These are phyloP conservation scores for Lepidopterella palustris DNA, from an alignment of 495 filamentous ascomycete genomes.

Conservation along the genomic window DNA sequence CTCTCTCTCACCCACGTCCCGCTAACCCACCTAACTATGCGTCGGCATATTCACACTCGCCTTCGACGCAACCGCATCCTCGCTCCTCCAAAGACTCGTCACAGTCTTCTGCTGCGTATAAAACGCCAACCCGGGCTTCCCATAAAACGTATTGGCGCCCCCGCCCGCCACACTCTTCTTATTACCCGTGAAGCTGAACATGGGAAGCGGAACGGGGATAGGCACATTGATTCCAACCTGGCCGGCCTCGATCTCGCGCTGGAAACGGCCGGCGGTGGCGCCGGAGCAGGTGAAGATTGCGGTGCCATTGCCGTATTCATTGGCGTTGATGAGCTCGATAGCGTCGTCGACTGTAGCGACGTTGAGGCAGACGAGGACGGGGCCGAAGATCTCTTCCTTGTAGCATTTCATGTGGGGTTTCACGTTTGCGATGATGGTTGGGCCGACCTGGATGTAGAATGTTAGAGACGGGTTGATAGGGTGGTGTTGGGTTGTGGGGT, in stretches of 20 bases:
- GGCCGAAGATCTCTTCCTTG: conserved; percentile 94
- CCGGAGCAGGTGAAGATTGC: conserved; percentile 63
- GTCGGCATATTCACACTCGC: conserved; percentile 93
- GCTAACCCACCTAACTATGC: conserved; percentile 40
- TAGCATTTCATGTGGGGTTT: conserved; percentile 92
- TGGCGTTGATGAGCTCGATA: conserved; percentile 58
- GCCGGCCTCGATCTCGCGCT: conserved; percentile 69
- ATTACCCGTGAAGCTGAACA: conserved; percentile 98
- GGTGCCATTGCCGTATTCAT: conserved; percentile 65
- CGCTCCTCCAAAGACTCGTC: conserved; percentile 80
- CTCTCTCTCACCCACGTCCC: no score
- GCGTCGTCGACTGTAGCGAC: conserved; percentile 77
- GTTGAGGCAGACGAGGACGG: conserved; percentile 81
- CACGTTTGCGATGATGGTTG: conserved; percentile 92
- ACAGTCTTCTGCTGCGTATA: conserved; percentile 98
- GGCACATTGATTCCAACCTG: conserved; percentile 72
- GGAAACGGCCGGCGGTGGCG: conserved; percentile 55
- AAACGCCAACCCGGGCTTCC: conserved; percentile 82
- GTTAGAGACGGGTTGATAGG: no score
- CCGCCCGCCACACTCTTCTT: conserved; percentile 94
- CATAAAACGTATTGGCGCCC: conserved; percentile 92
- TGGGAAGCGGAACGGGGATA: conserved; percentile 66
- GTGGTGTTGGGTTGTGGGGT: no score
- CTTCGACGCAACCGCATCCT: conserved; percentile 74
- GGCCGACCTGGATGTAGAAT: conserved; percentile 51